phyloP scores from a whole-genome alignment of 345 rosid genomes.

The Ceriops decandra region DNA sequence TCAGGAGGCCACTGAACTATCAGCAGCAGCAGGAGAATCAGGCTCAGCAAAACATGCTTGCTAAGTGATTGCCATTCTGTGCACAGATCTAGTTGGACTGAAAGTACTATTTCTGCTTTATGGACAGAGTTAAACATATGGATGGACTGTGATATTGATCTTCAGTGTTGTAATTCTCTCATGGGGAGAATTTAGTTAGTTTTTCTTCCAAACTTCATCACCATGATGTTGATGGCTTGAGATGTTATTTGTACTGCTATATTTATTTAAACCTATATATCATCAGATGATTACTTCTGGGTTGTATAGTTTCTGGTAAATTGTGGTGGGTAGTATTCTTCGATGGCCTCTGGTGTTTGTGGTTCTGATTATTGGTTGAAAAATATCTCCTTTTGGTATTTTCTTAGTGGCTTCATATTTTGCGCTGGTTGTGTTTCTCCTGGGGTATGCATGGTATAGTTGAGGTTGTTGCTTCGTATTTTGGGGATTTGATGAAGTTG shows the following conservation, averaged over 20 bases:
- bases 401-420: too few relatives aligned
- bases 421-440: too few relatives aligned
- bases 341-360: neutral
- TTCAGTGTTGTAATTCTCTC: slow-evolving; percentile 17
- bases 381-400: too few relatives aligned
- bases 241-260: neutral
- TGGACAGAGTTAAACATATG: slow-evolving; percentile 1
- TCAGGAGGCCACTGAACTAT: slow-evolving; percentile 80
- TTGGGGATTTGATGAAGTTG: too few relatives aligned
- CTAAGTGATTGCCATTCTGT: slow-evolving; percentile 35
- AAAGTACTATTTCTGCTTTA: neutral
- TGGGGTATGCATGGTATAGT: too few relatives aligned
- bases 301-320: neutral
- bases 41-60: slow-evolving; percentile 44
- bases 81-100: neutral
- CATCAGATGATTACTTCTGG: neutral
- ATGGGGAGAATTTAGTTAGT: slow-evolving; percentile 12
- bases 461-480: too few relatives aligned
- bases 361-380: slow-evolving; percentile 1
- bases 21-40: slow-evolving; percentile 91
- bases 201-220: neutral
- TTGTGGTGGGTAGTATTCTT: neutral
- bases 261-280: neutral
- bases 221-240: neutral
- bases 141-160: neutral